phyloP scores from a whole-genome alignment of 495 filamentous ascomycete genomes.

The Aspergillus leporis region DNA sequence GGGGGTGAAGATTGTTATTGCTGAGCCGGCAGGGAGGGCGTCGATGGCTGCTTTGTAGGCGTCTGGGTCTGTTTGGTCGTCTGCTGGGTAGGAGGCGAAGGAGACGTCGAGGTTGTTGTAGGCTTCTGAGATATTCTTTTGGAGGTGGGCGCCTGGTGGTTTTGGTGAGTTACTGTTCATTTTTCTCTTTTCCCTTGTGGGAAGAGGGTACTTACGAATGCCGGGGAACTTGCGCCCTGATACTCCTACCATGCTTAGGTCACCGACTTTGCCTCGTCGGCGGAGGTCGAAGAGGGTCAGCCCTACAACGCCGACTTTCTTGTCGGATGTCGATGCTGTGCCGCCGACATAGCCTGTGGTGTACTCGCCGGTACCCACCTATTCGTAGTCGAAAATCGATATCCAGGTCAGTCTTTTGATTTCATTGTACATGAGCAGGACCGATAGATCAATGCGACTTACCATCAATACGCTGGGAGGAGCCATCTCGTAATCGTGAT shows the following conservation, averaged over 20 bases:
- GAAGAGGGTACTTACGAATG: slow-evolving; percentile 63
- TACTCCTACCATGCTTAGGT: slow-evolving; percentile 86
- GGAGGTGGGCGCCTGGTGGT: slow-evolving; percentile 70
- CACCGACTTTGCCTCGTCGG: slow-evolving; percentile 81
- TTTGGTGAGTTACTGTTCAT: not conserved
- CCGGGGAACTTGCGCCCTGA: slow-evolving; percentile 87
- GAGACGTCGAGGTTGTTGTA: slow-evolving; percentile 86
- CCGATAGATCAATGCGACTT: slow-evolving; percentile 18
- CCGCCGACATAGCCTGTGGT: slow-evolving; percentile 87
- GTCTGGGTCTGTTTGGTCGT: slow-evolving; percentile 69
- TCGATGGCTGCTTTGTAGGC: slow-evolving; percentile 92
- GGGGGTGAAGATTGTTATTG: slow-evolving; percentile 96
- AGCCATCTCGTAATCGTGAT: slow-evolving; percentile 50
- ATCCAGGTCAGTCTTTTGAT: slow-evolving; percentile 22
- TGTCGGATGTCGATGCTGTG: slow-evolving; percentile 77
- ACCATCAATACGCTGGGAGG: slow-evolving; percentile 90
- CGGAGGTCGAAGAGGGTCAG: slow-evolving; percentile 88
- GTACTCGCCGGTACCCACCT: slow-evolving; percentile 93
- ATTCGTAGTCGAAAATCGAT: not conserved
- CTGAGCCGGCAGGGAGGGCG: slow-evolving; percentile 75
- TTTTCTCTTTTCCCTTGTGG: too few relatives aligned
- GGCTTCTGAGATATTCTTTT: slow-evolving; percentile 81
- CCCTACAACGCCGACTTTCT: slow-evolving; percentile 91
- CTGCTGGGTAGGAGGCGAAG: slow-evolving; percentile 78
- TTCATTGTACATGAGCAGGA: not conserved